Evolutionary conservation across 192 early-diverging fungal species (phyloP), one percentile per base, ranked within the genome.

Genomic region (Pilaira anomala): DNA sequence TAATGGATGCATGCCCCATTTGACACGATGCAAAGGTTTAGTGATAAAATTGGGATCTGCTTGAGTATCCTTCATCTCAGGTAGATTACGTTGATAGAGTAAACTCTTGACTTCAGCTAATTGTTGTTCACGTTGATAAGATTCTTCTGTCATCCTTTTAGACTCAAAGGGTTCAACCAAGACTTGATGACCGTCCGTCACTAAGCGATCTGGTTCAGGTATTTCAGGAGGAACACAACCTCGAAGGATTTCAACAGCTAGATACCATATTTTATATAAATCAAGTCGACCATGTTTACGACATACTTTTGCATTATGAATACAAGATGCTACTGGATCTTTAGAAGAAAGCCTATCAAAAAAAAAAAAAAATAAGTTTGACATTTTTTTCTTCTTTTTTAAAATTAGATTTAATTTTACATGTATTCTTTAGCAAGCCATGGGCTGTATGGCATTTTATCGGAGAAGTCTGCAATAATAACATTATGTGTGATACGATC

Each of bases 1-100:
- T 16, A 87, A 62, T 7, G 86, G 86, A 69, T 87, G 86, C 12
- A 65, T 65, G 45, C 83, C 81, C 86, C 86, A 88, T 25, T 69
- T 60, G 1, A 85, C 77, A n/a, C 73, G 73, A 28, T 72, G 67
- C 48, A 71, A 70, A 46, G 77, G 45, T 54, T 48, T 39, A 22
- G 28, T 29, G 26, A 62, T 76, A 16, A 21, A 3, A 19, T 9
- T 41, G 3, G 61, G 36, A 65, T 70, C 7, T 56, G 63, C 13
- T 59, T 57, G 16, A 53, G 66, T 44, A 62, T 78, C 69, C 63
- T 75, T 46, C 18, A n/a, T 62, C 13, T 24, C 22, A 13, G 29
- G 14, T 5, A 25, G 3, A 19, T 40, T 29, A 58, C 64, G 71
- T 2, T 68, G 49, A 18, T 40, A 41, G 3, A 62, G 46, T 22